Base-by-base conservation (phyloP, 1,284 basidiomycete species). In the Ganoderma sinense region DNA sequence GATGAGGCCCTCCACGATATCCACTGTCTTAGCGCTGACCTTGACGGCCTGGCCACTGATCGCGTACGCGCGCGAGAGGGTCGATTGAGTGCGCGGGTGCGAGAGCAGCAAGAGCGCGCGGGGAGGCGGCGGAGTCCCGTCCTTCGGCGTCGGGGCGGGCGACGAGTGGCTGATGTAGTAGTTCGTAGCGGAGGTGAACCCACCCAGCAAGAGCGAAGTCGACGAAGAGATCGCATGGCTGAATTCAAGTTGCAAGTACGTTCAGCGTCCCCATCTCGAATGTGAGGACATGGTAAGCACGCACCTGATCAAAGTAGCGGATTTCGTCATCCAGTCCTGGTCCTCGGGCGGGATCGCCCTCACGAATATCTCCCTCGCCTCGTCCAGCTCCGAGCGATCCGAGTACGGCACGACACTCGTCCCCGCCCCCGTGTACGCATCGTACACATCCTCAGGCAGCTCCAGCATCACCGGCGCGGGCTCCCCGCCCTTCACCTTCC, bases 241-340 rank as follows among this genome's bases (percentile, higher is more conserved):
- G 71, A 18, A 70, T 23, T 14, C 4, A 1, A 23, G 11, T 40
- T 1, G 14, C 14, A 26, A 23, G 4, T n/a, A n/a, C 39, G 0
- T 16, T 26, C 23, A 61, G 11, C n/a, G 18, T 16, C 39, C 23
- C 13, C 2, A 13, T n/a, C 3, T 41, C 8, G 14, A 3, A 11
- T 26, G 23, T 26, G 36, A 23, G 31, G 10, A 18, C 6, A 2
- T 39, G 2, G 41, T 8, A 29, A 40, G 23, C 23, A 78, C 85
- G 55, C 78, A 91, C 93, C 92, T 93, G 73, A 92, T 83, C 33
- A 90, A 80, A 29, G 88, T 86, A 1, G 93, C 93, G 4, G 90
- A 87, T 71, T 86, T 88, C 63, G 93, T 88, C 70, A 95, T 85
- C 89, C 89, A 92, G 77, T 94, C 91, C 74, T 89, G 88, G 65